A percentile compares a stretch with the other conserved stretches of the same genome.
phyloP scores from a whole-genome alignment of 352 stramenopile genomes.

The Pilasporangium apinafurcum region DNA sequence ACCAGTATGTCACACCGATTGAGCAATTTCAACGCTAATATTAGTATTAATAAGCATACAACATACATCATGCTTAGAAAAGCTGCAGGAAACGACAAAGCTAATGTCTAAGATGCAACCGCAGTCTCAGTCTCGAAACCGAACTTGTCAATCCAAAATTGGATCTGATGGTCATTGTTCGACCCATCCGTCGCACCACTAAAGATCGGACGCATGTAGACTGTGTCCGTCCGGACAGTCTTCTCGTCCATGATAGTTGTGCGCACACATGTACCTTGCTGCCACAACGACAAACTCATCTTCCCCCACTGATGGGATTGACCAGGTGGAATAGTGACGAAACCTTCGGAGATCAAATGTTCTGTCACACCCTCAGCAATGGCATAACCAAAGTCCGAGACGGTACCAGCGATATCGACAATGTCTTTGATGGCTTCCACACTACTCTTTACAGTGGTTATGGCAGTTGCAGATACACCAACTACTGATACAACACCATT shows the following conservation, averaged over 20 bases:
- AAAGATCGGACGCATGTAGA: conserved; percentile 56
- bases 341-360: conserved; percentile 22
- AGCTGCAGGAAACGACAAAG: no score
- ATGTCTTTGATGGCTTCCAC: no score
- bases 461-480: conserved; percentile 16
- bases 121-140: conserved; percentile 28
- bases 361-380: conserved; percentile 27
- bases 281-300: conserved; percentile 48
- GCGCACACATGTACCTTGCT: conserved; percentile 34
- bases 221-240: conserved; percentile 24
- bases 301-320: conserved; percentile 21
- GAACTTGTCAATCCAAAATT: conserved; percentile 44
- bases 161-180: conserved; percentile 35
- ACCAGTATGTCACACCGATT: no score
- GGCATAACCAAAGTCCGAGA: conserved; percentile 23
- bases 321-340: conserved; percentile 20
- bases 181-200: conserved; percentile 27
- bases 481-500: conserved; percentile 24
- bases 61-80: no score
- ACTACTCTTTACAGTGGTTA: conserved; percentile 8
- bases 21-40: no score
- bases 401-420: conserved; percentile 11
- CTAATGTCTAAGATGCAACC: no score
- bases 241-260: conserved; percentile 30
- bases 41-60: no score